These are phyloP conservation scores for Onygenales sp. DNA, from an alignment of 2,329 filamentous ascomycete species.

Conservation along the genomic window DNA sequence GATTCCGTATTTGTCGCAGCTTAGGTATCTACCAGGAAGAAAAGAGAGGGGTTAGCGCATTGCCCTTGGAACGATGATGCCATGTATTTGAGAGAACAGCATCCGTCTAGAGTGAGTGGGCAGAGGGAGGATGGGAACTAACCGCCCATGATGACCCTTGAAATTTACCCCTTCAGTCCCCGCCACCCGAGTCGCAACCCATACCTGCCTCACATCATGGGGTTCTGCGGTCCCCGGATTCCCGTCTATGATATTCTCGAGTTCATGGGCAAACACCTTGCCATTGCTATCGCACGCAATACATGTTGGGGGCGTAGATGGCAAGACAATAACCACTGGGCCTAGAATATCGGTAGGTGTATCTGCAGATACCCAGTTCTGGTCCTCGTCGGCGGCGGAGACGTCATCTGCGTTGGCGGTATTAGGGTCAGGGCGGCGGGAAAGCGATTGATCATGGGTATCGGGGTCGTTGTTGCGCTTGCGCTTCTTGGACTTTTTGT, in stretches of 20 bases:
- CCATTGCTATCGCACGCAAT: slow-evolving; percentile 80
- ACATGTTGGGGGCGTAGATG: slow-evolving; percentile 62
- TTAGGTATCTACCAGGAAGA: slow-evolving; percentile 57
- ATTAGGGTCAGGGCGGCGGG: slow-evolving; percentile 25
- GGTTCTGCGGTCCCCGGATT: slow-evolving; percentile 82
- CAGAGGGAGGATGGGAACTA: slow-evolving; percentile 9
- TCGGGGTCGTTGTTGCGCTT: slow-evolving; percentile 57
- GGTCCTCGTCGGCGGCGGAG: slow-evolving; percentile 50
- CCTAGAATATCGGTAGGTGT: slow-evolving; percentile 63
- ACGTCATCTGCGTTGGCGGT: slow-evolving; percentile 21
- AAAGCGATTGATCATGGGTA: slow-evolving; percentile 24
- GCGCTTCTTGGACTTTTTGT: slow-evolving; percentile 88
- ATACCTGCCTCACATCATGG: slow-evolving; percentile 91
- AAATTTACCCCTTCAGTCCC: slow-evolving; percentile 76
- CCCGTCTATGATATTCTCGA: slow-evolving; percentile 83
- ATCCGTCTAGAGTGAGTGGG: neutral
- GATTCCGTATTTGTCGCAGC: slow-evolving; percentile 73
- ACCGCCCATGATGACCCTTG: slow-evolving; percentile 85
- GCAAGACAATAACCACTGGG: slow-evolving; percentile 72
- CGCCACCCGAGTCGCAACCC: slow-evolving; percentile 75
- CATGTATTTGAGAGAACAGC: slow-evolving; percentile 1
- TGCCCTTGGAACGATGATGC: too few relatives aligned
- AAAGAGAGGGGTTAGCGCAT: neutral
- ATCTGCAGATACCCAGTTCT: slow-evolving; percentile 88
- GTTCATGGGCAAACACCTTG: slow-evolving; percentile 67